Evolutionary conservation across 31 red algal species (phyloP), one percentile per base, ranked within the genome.

Genomic region (Asparagopsis taxiformis): DNA sequence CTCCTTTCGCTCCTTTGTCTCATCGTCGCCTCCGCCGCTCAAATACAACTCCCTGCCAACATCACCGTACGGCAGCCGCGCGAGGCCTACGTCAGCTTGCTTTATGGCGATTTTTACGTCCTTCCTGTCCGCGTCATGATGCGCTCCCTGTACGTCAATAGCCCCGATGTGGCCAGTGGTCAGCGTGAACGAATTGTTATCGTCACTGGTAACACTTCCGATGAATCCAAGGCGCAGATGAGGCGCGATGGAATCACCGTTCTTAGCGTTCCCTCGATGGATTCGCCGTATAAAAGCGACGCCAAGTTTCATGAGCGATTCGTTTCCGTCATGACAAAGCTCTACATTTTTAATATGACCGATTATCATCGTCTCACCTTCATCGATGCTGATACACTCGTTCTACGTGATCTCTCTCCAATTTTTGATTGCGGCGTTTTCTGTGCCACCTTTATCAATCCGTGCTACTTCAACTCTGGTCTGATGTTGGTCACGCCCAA

Each of bases 381-480:
- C 50, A 70, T 94, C 20, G 91, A 94, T 51, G 91, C 83, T 57
- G 91, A 94, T 59, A 51, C 77, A 20, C 62, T 94, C 22, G 77
- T 94, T 2, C 54, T 88, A 20, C 68, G 84, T 6, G 79, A 88
- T 55, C 51, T 94, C 33, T 66, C 63, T 21, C 75, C 77, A 15
- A 16, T 88, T 5, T 94, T 88, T 74, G 49, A 59, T 19, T 94
- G 91, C 73, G 91, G 72, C n/a, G 49, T 49, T 30, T 89, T 94
- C 51, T 94, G 91, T 52, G 91, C 91, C 0, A 48, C 77, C 17
- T 94, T 89, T 58, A 82, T 94, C 36, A 94, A 94, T 38, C 91
- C 91, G 4, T 94, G 83, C 31, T 80, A 85, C 51, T 94, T 94
- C 36, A 94, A 94, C 65, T 78, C 77, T 13, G 91, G 91, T 15